Evolutionary conservation across 2,329 filamentous ascomycete species (phyloP).

Genomic region (Thermomyces lanuginosus): DNA sequence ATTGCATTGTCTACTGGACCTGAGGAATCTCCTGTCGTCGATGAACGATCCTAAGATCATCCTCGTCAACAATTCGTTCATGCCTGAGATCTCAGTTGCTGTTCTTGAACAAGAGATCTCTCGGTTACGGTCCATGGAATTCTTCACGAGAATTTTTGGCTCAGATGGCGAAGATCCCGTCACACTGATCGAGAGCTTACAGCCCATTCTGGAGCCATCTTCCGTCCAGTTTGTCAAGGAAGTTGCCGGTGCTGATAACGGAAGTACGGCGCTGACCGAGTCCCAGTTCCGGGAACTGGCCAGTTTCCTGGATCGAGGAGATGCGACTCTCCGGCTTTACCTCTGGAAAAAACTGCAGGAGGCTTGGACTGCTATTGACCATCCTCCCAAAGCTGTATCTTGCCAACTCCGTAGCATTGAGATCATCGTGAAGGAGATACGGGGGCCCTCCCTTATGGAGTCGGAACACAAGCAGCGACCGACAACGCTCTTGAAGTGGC

Average conservation of each 20-base stretch:
- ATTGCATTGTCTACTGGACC: slow-evolving; percentile 45
- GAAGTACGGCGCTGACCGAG: slow-evolving; percentile 29
- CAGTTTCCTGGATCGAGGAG: slow-evolving; percentile 68
- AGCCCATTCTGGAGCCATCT: slow-evolving; percentile 69
- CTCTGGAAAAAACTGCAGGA: slow-evolving; percentile 84
- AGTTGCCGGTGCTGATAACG: slow-evolving; percentile 6
- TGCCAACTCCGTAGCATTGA: slow-evolving; percentile 77
- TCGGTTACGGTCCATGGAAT: slow-evolving; percentile 87
- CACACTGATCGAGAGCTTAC: slow-evolving; percentile 74
- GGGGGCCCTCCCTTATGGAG: slow-evolving; percentile 40
- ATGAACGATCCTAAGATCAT: slow-evolving; percentile 36
- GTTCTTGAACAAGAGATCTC: slow-evolving; percentile 82
- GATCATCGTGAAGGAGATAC: slow-evolving; percentile 57
- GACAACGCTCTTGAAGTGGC: slow-evolving; percentile 53
- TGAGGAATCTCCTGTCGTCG: slow-evolving; percentile 38
- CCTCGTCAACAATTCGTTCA: slow-evolving; percentile 70
- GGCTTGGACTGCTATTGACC: slow-evolving; percentile 72
- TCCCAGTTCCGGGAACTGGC: slow-evolving; percentile 56
- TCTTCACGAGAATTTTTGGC: slow-evolving; percentile 80
- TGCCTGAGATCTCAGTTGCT: slow-evolving; percentile 70
- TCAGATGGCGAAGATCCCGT: slow-evolving; percentile 67
- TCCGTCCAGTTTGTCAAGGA: slow-evolving; percentile 16
- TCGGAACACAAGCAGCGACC: slow-evolving; percentile 48
- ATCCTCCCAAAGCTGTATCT: slow-evolving; percentile 73
- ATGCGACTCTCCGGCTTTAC: slow-evolving; percentile 66